A percentile compares a stretch with the other conserved stretches of the same genome.
Conservation (phyloP, 75 land plant genomes). For the Sequoiadendron giganteum region DNA sequence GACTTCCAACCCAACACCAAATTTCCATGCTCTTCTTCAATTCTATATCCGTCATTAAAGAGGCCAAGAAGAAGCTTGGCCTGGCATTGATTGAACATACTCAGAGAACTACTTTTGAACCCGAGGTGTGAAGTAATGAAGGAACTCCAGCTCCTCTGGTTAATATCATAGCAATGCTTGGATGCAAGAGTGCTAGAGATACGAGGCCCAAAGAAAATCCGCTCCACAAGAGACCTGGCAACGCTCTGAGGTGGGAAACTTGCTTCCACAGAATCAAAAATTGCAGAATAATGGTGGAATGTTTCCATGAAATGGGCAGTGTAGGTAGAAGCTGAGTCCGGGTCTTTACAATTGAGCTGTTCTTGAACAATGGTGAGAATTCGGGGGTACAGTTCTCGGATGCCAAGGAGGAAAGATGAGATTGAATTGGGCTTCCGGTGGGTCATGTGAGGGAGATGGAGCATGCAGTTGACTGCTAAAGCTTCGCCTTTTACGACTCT, state of each 20-base stretch:
- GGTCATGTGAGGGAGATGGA: constrained; percentile 50
- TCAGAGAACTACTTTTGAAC: constrained; percentile 26
- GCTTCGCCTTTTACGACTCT: constrained; percentile 51
- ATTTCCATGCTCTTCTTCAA: constrained; percentile 46
- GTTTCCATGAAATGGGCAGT: constrained; percentile 40
- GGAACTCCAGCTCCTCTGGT: constrained; percentile 14
- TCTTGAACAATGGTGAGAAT: constrained; percentile 60
- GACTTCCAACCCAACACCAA: constrained; percentile 58
- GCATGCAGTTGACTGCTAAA: constrained; percentile 50
- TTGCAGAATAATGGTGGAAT: constrained; percentile 60
- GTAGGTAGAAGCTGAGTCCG: background rate
- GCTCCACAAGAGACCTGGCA: constrained; percentile 47
- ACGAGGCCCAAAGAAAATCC: constrained; percentile 52
- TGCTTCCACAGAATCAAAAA: constrained; percentile 71
- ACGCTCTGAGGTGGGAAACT: constrained; percentile 43
- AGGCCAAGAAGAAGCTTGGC: constrained; percentile 56
- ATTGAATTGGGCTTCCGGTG: constrained; percentile 31
- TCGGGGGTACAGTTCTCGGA: constrained; percentile 30
- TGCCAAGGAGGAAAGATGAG: constrained; percentile 36
- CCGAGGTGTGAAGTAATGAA: constrained; percentile 32
- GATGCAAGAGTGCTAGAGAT: constrained; percentile 28
- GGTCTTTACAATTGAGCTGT: constrained; percentile 18
- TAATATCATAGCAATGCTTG: background rate
- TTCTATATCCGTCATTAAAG: constrained; percentile 61
- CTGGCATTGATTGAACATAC: constrained; percentile 54